Evolutionary conservation across 306 rosid species (phyloP).

Genomic region (Cucumis melo): DNA sequence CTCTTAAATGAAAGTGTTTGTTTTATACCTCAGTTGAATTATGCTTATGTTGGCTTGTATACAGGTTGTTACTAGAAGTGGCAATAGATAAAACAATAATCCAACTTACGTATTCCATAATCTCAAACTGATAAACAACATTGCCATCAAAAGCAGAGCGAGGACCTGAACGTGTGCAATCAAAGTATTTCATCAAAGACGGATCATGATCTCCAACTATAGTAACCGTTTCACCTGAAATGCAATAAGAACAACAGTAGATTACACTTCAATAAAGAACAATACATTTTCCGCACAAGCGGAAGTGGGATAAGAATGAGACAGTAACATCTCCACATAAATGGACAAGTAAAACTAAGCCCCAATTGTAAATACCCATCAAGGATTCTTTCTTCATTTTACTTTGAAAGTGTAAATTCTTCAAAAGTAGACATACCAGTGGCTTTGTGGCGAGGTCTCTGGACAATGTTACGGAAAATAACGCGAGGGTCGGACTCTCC

Average conservation of each 20-base stretch:
- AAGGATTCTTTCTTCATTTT: not conserved
- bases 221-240: constrained; percentile 77
- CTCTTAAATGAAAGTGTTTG: too few species aligned
- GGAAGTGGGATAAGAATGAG: not conserved
- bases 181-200: constrained; percentile 60
- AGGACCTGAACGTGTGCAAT: constrained; percentile 61
- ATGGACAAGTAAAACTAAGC: not conserved
- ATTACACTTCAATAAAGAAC: not conserved
- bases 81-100: not conserved
- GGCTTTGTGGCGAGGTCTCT: constrained; percentile 90
- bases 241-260: not conserved
- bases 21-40: too few species aligned
- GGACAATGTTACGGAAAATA: constrained; percentile 95
- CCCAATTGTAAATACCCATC: not conserved
- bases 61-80: not conserved
- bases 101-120: constrained; percentile 89
- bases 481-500: constrained; percentile 93
- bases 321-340: not conserved
- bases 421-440: constrained; percentile 32
- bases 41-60: too few species aligned
- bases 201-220: constrained; percentile 88
- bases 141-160: constrained; percentile 53
- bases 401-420: not conserved
- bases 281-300: not conserved
- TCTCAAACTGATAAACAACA: constrained; percentile 75